Evolutionary conservation across 805 yeast species (phyloP).

Genomic region (Ogataea pini): DNA sequence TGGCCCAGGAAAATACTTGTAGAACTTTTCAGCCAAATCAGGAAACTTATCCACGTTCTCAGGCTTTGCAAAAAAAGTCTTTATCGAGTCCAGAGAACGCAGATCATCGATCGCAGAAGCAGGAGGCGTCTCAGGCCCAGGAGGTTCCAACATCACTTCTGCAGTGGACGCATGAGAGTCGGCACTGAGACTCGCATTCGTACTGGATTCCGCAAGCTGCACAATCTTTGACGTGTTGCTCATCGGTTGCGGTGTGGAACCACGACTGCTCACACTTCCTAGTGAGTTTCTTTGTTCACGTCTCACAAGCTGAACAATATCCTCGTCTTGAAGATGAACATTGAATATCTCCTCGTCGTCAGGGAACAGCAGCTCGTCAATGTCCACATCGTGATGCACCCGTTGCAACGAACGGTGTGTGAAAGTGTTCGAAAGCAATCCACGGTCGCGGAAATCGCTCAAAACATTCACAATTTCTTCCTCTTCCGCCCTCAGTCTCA

Average conservation of each 20-base stretch:
- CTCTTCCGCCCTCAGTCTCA: conserved; percentile 26
- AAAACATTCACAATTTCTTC: conserved; percentile 25
- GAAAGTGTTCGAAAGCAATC: conserved; percentile 15
- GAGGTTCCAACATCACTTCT: neutral
- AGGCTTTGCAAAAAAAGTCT: conserved; percentile 16
- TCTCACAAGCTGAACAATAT: conserved; percentile 33
- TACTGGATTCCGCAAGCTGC: conserved; percentile 10
- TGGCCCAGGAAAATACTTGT: conserved; percentile 18
- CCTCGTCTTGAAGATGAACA: conserved; percentile 36
- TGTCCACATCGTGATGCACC: conserved; percentile 13
- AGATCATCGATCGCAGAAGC: conserved; percentile 13
- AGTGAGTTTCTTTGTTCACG: conserved; percentile 13
- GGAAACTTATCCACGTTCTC: conserved; percentile 21
- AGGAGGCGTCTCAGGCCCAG: neutral
- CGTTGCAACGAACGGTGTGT: conserved; percentile 8
- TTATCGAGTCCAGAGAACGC: conserved; percentile 16
- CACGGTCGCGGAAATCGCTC: conserved; percentile 21
- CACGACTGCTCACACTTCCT: neutral
- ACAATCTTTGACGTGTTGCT: conserved; percentile 11
- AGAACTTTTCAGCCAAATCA: conserved; percentile 22
- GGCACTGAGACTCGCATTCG: conserved; percentile 1
- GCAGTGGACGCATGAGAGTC: neutral
- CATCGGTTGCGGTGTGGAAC: conserved; percentile 1
- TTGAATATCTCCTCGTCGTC: conserved; percentile 37
- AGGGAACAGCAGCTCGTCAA: conserved; percentile 39